Conservation (phyloP, 345 rosid genomes). For the Psidium friedrichsthalianum region DNA sequence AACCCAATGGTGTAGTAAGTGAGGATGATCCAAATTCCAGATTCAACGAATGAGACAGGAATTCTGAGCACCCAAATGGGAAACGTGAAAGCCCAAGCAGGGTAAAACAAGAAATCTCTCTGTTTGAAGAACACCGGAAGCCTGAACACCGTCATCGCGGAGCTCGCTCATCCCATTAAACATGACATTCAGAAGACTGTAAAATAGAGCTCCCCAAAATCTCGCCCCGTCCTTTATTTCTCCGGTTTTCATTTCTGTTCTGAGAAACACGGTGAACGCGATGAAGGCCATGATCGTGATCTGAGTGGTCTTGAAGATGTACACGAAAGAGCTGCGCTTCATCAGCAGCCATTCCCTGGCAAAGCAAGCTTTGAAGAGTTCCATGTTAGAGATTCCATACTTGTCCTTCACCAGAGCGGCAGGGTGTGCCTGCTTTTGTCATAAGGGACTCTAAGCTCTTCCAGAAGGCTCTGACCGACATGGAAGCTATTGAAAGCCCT, state of each 20-base stretch:
- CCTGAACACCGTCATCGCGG: conserved; percentile 51
- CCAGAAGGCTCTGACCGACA: conserved; percentile 7
- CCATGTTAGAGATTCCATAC: conserved; percentile 22
- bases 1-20: conserved; percentile 51
- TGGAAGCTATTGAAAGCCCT: conserved; percentile 13
- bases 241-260: conserved; percentile 17
- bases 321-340: conserved; percentile 15
- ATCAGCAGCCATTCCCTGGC: conserved; percentile 10
- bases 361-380: conserved; percentile 22
- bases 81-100: conserved; percentile 54
- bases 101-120: conserved; percentile 48
- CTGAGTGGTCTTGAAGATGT: conserved; percentile 17
- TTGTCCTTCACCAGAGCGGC: conserved; percentile 20
- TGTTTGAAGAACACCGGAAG: conserved; percentile 79
- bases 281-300: conserved; percentile 17
- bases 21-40: conserved; percentile 28
- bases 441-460: conserved; percentile 7
- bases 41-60: conserved; percentile 49
- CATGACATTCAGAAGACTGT: conserved; percentile 28
- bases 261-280: conserved; percentile 16
- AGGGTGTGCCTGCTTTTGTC: conserved; percentile 14
- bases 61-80: conserved; percentile 46
- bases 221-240: conserved; percentile 15
- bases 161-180: conserved; percentile 48
- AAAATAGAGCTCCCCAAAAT: conserved; percentile 47